These are phyloP conservation scores for Neurospora sp. DNA, from an alignment of 2,329 filamentous ascomycete species.

Conservation along the genomic window DNA sequence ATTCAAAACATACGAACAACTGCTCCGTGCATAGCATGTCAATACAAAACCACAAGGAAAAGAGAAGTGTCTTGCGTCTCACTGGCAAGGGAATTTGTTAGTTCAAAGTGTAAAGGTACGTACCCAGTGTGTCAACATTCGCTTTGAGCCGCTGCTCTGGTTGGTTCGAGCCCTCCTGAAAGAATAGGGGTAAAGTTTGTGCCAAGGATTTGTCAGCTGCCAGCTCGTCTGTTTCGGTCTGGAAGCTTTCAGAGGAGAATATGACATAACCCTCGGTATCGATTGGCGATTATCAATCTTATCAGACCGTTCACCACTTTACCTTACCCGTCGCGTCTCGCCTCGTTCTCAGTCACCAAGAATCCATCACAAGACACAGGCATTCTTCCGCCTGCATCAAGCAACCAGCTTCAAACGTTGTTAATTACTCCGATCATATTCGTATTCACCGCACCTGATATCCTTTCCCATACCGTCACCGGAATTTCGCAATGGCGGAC, in stretches of 20 bases:
- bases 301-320: neutral
- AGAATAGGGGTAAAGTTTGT: neutral
- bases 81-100: neutral
- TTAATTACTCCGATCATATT: neutral
- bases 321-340: neutral
- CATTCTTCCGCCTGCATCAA: neutral
- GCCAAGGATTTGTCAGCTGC: neutral
- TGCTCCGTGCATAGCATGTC: neutral
- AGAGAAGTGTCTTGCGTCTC: neutral
- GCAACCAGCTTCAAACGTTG: neutral
- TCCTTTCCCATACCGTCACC: neutral
- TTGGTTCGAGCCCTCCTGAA: neutral
- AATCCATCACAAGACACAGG: neutral
- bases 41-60: neutral
- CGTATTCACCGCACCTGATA: neutral
- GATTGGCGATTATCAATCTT: neutral
- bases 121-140: neutral
- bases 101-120: neutral
- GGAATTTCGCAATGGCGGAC: constrained; percentile 10
- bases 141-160: neutral
- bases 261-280: neutral
- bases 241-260: neutral
- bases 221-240: neutral
- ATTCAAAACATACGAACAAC: neutral
- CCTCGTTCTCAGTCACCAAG: neutral